Conservation (phyloP, 257 asterid species). For the Jaltomata sinuosa region DNA sequence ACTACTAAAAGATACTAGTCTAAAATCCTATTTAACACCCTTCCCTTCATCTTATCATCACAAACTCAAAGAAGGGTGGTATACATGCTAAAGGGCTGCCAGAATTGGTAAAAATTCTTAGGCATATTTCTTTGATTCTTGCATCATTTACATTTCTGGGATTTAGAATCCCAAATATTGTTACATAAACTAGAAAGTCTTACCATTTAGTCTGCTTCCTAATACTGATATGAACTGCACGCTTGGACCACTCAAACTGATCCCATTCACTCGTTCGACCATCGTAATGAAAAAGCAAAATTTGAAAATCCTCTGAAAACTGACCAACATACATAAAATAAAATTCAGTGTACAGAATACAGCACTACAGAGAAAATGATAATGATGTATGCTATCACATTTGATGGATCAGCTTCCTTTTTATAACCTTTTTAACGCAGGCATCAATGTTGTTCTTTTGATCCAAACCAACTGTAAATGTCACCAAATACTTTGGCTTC, state of each 20-base stretch:
- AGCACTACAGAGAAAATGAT: neutral
- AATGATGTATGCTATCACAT: neutral
- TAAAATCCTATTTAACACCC: neutral
- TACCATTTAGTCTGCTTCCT: slow-evolving; percentile 95
- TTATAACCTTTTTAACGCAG: slow-evolving; percentile 78
- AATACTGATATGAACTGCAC: slow-evolving; percentile 82
- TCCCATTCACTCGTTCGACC: slow-evolving; percentile 97
- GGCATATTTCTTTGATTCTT: neutral
- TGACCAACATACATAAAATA: slow-evolving; percentile 16
- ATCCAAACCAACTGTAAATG: slow-evolving; percentile 86
- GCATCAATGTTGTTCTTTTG: slow-evolving; percentile 69
- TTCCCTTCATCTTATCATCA: neutral
- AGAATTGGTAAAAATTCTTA: neutral
- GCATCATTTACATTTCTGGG: neutral
- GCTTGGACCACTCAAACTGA: slow-evolving; percentile 90
- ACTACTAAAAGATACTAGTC: neutral
- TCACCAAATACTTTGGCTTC: slow-evolving; percentile 89
- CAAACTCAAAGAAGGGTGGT: neutral
- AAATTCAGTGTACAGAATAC: neutral
- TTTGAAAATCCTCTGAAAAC: slow-evolving; percentile 96
- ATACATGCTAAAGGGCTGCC: neutral
- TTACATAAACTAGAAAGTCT: neutral
- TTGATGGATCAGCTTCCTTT: neutral
- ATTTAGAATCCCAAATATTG: neutral
- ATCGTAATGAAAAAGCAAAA: slow-evolving; percentile 94